Percentiles rank a stretch among this genome's conserved stretches.
Conservation (phyloP, 768 basidiomycete genomes). For the Tricholoma terreum region DNA sequence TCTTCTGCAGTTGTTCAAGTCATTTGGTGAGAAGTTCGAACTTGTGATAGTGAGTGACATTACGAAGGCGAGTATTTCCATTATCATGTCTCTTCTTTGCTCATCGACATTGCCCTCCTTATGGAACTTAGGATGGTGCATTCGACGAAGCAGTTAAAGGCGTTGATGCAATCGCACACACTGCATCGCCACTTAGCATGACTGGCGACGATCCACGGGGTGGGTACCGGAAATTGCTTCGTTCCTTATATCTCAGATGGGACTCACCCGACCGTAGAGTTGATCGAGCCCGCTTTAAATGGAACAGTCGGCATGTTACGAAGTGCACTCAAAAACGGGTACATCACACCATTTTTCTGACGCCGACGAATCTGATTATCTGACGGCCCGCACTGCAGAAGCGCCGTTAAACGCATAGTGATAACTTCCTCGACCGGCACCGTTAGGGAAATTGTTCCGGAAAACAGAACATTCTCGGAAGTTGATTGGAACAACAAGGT, state of each 20-base stretch:
- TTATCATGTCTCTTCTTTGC: not conserved
- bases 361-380: not conserved
- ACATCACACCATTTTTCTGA: conserved; percentile 1
- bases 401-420: conserved; percentile 54
- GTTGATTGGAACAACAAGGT: conserved; percentile 58
- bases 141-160: conserved; percentile 72
- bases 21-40: conserved; percentile 25
- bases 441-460: conserved; percentile 27
- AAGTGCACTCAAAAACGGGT: conserved; percentile 55
- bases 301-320: conserved; percentile 66
- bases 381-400: conserved; percentile 7
- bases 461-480: conserved; percentile 38
- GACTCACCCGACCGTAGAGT: conserved; percentile 32
- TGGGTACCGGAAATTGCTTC: not conserved
- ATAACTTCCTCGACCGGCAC: conserved; percentile 58
- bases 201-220: conserved; percentile 35
- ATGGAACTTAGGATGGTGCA: conserved; percentile 42
- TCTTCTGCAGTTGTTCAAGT: conserved; percentile 20
- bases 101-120: too few relatives aligned
- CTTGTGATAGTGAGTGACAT: conserved; percentile 25
- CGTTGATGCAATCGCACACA: conserved; percentile 61
- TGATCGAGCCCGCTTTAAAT: conserved; percentile 67
- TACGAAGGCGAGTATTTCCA: conserved; percentile 13
- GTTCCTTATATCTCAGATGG: not conserved
- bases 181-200: conserved; percentile 54